These are phyloP conservation scores for Leccinum subgranulosum DNA, from an alignment of 768 basidiomycete genomes.

Conservation along the genomic window DNA sequence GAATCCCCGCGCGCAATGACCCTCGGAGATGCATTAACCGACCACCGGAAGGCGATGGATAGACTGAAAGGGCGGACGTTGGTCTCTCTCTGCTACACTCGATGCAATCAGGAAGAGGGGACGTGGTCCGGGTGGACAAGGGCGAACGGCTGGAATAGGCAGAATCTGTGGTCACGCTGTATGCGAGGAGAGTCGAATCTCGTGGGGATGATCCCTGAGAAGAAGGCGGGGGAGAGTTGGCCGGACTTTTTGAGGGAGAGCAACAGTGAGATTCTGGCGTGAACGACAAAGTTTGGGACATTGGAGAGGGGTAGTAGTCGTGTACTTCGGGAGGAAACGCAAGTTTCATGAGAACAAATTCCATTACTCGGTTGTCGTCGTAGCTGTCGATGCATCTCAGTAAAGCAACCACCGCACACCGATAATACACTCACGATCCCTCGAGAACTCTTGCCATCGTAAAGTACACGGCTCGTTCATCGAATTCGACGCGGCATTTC, in stretches of 20 bases:
- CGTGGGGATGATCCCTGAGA: conserved; percentile 29
- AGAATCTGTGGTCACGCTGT: conserved; percentile 5
- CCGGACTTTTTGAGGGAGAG: conserved; percentile 25
- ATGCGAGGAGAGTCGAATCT: conserved; percentile 16
- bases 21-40: conserved; percentile 1
- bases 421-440: conserved; percentile 40
- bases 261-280: conserved; percentile 11
- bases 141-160: conserved; percentile 20
- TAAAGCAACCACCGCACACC: not conserved
- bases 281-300: conserved; percentile 13
- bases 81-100: conserved; percentile 17
- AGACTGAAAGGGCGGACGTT: conserved; percentile 2
- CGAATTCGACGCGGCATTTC: conserved; percentile 78
- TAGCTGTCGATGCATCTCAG: conserved; percentile 35
- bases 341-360: conserved; percentile 68
- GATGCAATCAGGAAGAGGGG: conserved; percentile 20
- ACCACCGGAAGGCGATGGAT: conserved; percentile 6
- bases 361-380: conserved; percentile 63
- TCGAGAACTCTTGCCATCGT: conserved; percentile 67
- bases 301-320: conserved; percentile 29
- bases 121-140: conserved; percentile 16
- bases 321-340: conserved; percentile 51
- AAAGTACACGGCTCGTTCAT: conserved; percentile 66
- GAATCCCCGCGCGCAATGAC: conserved; percentile 6
- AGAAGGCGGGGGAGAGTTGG: conserved; percentile 26